phyloP scores from a whole-genome alignment of 345 rosid genomes.

The Diplotaxis tenuifolia region DNA sequence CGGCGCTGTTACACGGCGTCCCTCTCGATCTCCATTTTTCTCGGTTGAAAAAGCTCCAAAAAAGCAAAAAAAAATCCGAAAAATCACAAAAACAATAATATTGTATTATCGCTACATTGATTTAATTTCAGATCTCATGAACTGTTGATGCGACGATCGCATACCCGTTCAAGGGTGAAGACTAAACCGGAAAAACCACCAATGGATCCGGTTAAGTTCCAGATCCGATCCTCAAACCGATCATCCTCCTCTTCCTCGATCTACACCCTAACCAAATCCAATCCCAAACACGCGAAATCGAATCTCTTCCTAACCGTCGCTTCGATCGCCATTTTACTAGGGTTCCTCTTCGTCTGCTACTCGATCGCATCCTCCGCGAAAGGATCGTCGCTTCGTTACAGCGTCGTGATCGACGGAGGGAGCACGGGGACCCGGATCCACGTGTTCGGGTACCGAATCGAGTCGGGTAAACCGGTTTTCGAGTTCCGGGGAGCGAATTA shows the following conservation, averaged over 20 bases:
- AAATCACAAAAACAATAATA: neutral
- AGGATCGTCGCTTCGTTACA: constrained; percentile 35
- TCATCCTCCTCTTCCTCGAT: constrained; percentile 49
- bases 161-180: constrained; percentile 58
- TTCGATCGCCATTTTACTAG: constrained; percentile 25
- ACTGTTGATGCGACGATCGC: constrained; percentile 84
- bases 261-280: constrained; percentile 22
- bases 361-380: constrained; percentile 21
- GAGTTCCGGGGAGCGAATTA: constrained; percentile 51
- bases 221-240: constrained; percentile 43
- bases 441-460: constrained; percentile 47
- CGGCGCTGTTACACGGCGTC: constrained; percentile 32
- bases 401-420: constrained; percentile 74
- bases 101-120: neutral
- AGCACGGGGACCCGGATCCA: constrained; percentile 85
- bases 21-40: constrained; percentile 34
- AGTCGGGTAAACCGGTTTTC: constrained; percentile 44
- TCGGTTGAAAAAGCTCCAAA: constrained; percentile 24
- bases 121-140: constrained; percentile 23
- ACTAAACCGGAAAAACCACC: constrained; percentile 27
- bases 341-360: constrained; percentile 40
- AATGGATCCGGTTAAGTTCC: constrained; percentile 76
- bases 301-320: constrained; percentile 34
- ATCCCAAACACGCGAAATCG: constrained; percentile 38
- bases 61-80: constrained; percentile 1